These are phyloP conservation scores for Gnetum montanum DNA, from an alignment of 75 land plant species.

Conservation along the genomic window DNA sequence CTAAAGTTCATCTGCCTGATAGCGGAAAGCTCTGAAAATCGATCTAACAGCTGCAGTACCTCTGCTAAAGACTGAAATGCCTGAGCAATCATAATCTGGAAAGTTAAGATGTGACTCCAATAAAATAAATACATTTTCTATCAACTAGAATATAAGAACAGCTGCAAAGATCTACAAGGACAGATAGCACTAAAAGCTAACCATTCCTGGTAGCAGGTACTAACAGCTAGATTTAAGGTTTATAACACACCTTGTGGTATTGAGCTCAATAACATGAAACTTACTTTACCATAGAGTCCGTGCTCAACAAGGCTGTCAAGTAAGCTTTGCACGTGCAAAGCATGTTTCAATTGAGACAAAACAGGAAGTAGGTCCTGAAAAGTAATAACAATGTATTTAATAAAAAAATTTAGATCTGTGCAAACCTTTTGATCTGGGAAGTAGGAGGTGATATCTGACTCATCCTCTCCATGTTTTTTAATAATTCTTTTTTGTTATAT, in stretches of 20 bases:
- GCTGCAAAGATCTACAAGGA: no score
- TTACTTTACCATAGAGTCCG: slow-evolving; percentile 73
- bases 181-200: not conserved
- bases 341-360: slow-evolving; percentile 69
- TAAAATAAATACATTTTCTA: not conserved
- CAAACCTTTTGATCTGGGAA: no score
- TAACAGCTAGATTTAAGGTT: not conserved
- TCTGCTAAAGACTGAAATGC: slow-evolving; percentile 73
- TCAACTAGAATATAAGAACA: no score
- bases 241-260: not conserved
- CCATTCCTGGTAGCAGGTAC: not conserved
- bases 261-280: not conserved
- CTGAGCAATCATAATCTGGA: slow-evolving; percentile 7
- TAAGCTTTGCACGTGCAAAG: slow-evolving; percentile 52
- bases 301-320: slow-evolving; percentile 72
- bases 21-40: slow-evolving; percentile 62
- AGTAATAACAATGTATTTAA: no score
- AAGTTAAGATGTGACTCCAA: not conserved
- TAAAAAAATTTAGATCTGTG: no score
- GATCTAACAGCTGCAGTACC: slow-evolving; percentile 80
- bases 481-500: no score
- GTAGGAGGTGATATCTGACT: no score
- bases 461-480: no score
- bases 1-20: slow-evolving; percentile 78
- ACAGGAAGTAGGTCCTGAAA: slow-evolving; percentile 88